Percentiles rank a stretch among this genome's conserved stretches.
phyloP scores from a whole-genome alignment of 176 grass and related monocot species.

The Zoysia japonica region DNA sequence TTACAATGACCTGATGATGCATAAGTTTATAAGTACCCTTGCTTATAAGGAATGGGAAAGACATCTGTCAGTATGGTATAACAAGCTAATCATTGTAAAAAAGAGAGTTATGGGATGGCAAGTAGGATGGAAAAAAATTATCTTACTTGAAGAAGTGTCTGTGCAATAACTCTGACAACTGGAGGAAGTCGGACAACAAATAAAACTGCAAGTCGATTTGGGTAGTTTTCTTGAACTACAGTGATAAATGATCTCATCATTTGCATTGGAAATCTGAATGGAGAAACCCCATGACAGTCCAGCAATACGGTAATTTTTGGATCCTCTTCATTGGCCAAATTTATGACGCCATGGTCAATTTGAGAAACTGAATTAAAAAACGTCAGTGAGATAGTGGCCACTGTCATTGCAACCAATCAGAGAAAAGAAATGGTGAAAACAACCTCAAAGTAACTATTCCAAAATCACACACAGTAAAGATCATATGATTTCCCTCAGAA shows the following conservation, averaged over 20 bases:
- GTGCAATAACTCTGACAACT: constrained; percentile 94
- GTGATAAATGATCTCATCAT: constrained; percentile 84
- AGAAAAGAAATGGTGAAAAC: constrained; percentile 2
- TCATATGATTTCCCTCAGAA: neutral
- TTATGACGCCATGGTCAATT: constrained; percentile 74
- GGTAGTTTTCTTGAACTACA: constrained; percentile 90
- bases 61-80: constrained; percentile 4
- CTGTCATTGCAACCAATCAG: constrained; percentile 31
- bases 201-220: constrained; percentile 72
- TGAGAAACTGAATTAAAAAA: constrained; percentile 79
- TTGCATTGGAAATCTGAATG: constrained; percentile 97
- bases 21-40: neutral
- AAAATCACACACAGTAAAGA: constrained; percentile 1
- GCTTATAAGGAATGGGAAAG: neutral
- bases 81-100: neutral
- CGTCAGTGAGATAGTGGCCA: constrained; percentile 8
- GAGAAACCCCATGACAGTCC: constrained; percentile 89
- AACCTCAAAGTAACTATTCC: neutral
- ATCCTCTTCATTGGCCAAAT: constrained; percentile 80
- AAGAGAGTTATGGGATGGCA: constrained; percentile 3
- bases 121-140: constrained; percentile 4
- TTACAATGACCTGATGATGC: neutral
- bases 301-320: constrained; percentile 79
- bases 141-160: constrained; percentile 90
- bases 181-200: constrained; percentile 86